A percentile compares a stretch with the other conserved stretches of the same genome.
phyloP scores from a whole-genome alignment of 345 rosid genomes.

The Arabis alpina region DNA sequence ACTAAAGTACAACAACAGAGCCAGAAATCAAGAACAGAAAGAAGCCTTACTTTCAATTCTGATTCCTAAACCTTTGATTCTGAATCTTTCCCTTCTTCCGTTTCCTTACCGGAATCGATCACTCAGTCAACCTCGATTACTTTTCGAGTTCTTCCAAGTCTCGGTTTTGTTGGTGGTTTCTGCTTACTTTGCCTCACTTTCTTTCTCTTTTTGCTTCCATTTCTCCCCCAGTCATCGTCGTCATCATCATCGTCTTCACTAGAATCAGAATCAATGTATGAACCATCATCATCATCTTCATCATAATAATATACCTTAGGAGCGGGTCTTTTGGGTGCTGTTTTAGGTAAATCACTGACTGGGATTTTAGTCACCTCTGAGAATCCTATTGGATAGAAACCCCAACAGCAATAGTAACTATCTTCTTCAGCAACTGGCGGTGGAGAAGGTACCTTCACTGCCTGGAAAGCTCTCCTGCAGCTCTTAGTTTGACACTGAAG shows the following conservation, averaged over 20 bases:
- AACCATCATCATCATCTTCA: constrained; percentile 46
- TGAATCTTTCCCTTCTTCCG: not conserved
- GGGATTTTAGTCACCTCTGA: constrained; percentile 40
- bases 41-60: constrained; percentile 30
- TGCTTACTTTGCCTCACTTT: constrained; percentile 48
- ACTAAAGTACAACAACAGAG: constrained; percentile 35
- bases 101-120: not conserved
- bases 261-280: constrained; percentile 56
- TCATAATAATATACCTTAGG: constrained; percentile 52
- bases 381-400: constrained; percentile 74
- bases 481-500: constrained; percentile 64
- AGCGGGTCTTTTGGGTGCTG: constrained; percentile 42
- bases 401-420: constrained; percentile 77
- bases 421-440: constrained; percentile 66
- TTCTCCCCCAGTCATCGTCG: constrained; percentile 46
- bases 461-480: constrained; percentile 86
- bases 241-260: constrained; percentile 58
- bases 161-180: constrained; percentile 48
- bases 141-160: constrained; percentile 48
- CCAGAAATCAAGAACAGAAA: constrained; percentile 25
- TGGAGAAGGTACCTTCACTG: constrained; percentile 58
- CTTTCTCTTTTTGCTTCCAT: constrained; percentile 44
- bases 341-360: constrained; percentile 20
- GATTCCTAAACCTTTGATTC: constrained; percentile 27
- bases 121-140: constrained; percentile 41